Evolutionary conservation across 768 basidiomycete genomes (phyloP).

Genomic region (Pleurotus citrinopileatus): DNA sequence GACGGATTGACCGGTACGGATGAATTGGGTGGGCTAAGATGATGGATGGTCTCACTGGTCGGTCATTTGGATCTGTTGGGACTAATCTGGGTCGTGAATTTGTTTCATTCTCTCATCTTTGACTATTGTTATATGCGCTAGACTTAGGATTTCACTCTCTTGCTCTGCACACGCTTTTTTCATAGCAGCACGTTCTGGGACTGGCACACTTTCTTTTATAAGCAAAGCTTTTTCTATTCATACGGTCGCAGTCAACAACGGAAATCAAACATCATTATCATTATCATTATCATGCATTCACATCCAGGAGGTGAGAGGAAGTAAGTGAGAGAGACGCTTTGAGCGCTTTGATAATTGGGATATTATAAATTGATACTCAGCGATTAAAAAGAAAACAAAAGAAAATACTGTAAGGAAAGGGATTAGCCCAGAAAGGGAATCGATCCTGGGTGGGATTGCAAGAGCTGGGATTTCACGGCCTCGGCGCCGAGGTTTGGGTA

Average conservation of each 20-base stretch:
- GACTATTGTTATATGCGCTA: constrained; percentile 8
- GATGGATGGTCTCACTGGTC: constrained; percentile 8
- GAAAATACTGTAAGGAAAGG: background rate
- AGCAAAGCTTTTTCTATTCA: background rate
- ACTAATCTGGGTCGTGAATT: constrained; percentile 17
- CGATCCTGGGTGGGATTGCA: background rate
- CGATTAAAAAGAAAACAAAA: constrained; percentile 1
- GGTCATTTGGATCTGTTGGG: constrained; percentile 10
- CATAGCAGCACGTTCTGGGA: background rate
- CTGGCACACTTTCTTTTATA: background rate
- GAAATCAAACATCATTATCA: too few species aligned
- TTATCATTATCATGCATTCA: background rate
- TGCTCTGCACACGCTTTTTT: constrained; percentile 4
- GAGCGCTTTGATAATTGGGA: background rate
- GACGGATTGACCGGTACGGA: constrained; percentile 12
- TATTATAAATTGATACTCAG: background rate
- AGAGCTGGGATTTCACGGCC: background rate
- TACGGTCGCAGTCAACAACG: background rate
- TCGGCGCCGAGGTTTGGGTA: constrained; percentile 8
- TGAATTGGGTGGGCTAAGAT: background rate
- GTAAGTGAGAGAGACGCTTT: background rate
- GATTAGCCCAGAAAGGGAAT: too few species aligned
- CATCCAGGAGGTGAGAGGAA: background rate
- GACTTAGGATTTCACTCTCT: constrained; percentile 1
- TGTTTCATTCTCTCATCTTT: constrained; percentile 4